Conservation (phyloP, 192 early-diverging fungal genomes). For the Dimargaris cristalligena region DNA sequence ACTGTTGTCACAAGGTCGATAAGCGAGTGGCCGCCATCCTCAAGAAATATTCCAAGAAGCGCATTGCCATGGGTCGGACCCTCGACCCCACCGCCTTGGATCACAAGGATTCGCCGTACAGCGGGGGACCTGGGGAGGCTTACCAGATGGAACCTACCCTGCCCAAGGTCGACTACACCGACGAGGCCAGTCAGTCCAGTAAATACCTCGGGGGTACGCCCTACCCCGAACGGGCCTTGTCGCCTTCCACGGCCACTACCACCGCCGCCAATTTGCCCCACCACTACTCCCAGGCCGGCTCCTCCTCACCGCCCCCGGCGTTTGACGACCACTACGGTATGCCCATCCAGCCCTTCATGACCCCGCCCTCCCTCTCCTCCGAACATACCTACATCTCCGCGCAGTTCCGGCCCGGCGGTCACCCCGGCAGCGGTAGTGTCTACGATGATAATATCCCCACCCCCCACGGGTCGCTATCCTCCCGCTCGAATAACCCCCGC, state of each 20-base stretch:
- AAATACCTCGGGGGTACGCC: background rate
- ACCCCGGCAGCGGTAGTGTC: no score
- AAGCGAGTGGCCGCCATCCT: conserved; percentile 32
- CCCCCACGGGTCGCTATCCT: background rate
- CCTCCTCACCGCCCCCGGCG: background rate
- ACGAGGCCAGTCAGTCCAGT: background rate
- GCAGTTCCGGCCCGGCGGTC: background rate
- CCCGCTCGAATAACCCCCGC: background rate
- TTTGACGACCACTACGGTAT: no score
- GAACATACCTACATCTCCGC: background rate
- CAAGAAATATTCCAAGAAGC: conserved; percentile 8
- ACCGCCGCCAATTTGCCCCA: background rate
- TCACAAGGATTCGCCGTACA: conserved; percentile 12
- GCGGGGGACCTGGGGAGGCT: conserved; percentile 9
- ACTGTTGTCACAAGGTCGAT: conserved; percentile 75
- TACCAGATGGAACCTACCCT: conserved; percentile 20
- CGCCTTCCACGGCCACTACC: background rate
- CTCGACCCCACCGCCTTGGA: background rate
- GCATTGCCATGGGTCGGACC: conserved; percentile 4
- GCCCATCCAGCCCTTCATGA: background rate
- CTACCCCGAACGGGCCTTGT: background rate
- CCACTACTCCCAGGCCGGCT: no score
- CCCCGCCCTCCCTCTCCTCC: background rate
- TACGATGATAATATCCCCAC: no score
- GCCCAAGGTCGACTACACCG: conserved; percentile 14